Evolutionary conservation across 805 yeast genomes (phyloP), one percentile per base, ranked within the genome.

Genomic region (Kluyveromyces nonfermentans): DNA sequence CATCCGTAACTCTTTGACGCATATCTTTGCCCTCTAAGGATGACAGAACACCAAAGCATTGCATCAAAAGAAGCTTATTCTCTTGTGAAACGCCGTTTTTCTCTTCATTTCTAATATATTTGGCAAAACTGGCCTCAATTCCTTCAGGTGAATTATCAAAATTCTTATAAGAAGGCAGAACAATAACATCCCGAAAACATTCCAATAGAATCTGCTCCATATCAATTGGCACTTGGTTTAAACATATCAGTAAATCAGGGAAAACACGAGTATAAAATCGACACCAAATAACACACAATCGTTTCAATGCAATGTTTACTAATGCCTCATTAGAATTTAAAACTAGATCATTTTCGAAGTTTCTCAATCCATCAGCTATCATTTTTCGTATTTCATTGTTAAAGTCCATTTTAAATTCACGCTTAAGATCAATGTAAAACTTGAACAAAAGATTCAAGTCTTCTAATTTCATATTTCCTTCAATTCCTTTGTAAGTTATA

Each of bases 11-110:
- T 34, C 64, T 66, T 52, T 81, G 88, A 45, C 74, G 72, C 18
- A 73, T 73, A 51, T 78, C 82, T 7, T 63, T 67, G 0, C 80
- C 70, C 37, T 73, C 73, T 2, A 78, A 69, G 1, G 77, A 68
- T 17, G 73, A 70, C 25, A 83, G 56, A 22, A 77, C 65, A 7
- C 82, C 78, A 49, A 81, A 73, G 52, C 90, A 82, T 53, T 80
- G 85, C 9, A 79, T 59, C 25, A 82, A 56, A 2, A 69, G 58
- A 21, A 68, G 55, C 21, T 70, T 67, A 34, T 67, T 69, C 17
- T 67, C 62, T 37, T 65, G 67, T 4, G 74, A 73, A 1, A 56
- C 60, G 5, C 72, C 77, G 33, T 68, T 70, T 38, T 55, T 61
- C 18, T 62, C 70, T 36, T 64, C 62, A 32, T 56, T 58, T 32